Percentiles rank a stretch among this genome's conserved stretches.
phyloP scores from a whole-genome alignment of 257 asterid species.

The Ilex asprella region DNA sequence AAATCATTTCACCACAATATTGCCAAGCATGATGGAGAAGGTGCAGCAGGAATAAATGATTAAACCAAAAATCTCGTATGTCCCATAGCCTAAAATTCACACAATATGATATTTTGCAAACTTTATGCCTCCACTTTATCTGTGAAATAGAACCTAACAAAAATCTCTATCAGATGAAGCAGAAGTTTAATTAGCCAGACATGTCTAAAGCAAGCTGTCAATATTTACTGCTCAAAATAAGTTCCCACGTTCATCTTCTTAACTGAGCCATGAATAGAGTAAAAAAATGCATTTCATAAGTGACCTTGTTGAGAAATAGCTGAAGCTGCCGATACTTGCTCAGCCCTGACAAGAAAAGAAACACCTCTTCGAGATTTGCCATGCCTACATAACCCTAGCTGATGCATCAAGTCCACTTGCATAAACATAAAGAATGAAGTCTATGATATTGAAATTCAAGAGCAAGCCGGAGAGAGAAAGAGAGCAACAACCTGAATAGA shows the following conservation, averaged over 20 bases:
- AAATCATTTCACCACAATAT: no score
- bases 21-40: no score
- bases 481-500: slow-evolving; percentile 30
- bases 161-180: background rate
- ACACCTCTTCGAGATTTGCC: slow-evolving; percentile 28
- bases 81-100: no score
- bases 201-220: background rate
- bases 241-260: background rate
- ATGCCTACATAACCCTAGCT: slow-evolving; percentile 38
- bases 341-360: slow-evolving; percentile 38
- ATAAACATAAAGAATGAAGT: slow-evolving; percentile 16
- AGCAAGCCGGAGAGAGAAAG: background rate
- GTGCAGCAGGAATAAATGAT: no score
- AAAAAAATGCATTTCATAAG: background rate
- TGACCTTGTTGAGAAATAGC: slow-evolving; percentile 37
- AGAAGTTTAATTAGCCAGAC: background rate
- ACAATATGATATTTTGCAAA: no score
- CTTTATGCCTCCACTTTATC: no score
- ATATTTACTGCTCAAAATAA: background rate
- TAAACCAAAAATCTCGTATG: no score
- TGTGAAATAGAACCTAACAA: no score
- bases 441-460: background rate
- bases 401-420: slow-evolving; percentile 22
- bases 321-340: slow-evolving; percentile 35
- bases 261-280: background rate